Base-by-base conservation (phyloP, 257 asterid genomes). In the Plantago ovata region DNA sequence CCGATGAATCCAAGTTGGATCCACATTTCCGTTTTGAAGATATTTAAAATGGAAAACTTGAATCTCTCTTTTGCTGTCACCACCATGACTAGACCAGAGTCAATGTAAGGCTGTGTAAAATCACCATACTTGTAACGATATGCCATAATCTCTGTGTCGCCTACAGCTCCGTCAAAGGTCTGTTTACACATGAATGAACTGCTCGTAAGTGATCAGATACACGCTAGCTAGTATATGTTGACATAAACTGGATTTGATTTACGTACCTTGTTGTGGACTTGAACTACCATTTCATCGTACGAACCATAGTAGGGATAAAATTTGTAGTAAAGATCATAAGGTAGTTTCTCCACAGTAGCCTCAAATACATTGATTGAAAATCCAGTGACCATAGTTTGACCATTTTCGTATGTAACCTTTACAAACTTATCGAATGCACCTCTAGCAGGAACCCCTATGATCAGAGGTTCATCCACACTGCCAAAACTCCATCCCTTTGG, bases 141-240 rank as follows among this genome's bases (percentile, higher is more conserved):
- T 0, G 87, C 86, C 75, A 81, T 55, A 66, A 84, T 82, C 43
- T 62, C 79, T 3, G 72, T 82, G 39, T 81, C 95, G 4, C 91
- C 95, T 11, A 82, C 91, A 2, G 81, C 86, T 51, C 82, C 91
- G 69, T 84, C 88, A 69, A 87, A 63, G 24, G 52, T 81, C 94
- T 79, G 23, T 49, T 9, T n/a, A 32, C 38, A 36, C 9, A 13
- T 48, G 21, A 36, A 61, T 15, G 11, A 44, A 24, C 9, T 32
- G 40, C 28, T 43, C 43, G 53, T n/a, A 45, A 33, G 13, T 28
- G 13, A 6, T 3, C 53, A 60, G 18, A 28, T 28, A 28, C 7
- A 28, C 36, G 7, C 10, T 13, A 44, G 13, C 23, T 39, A 60
- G 12, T 4, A 45, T 1, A 42, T 23, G 24, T 6, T n/a, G 13